These are phyloP conservation scores for Monilinia fructigena DNA, from an alignment of 2,329 filamentous ascomycete genomes.

Conservation along the genomic window DNA sequence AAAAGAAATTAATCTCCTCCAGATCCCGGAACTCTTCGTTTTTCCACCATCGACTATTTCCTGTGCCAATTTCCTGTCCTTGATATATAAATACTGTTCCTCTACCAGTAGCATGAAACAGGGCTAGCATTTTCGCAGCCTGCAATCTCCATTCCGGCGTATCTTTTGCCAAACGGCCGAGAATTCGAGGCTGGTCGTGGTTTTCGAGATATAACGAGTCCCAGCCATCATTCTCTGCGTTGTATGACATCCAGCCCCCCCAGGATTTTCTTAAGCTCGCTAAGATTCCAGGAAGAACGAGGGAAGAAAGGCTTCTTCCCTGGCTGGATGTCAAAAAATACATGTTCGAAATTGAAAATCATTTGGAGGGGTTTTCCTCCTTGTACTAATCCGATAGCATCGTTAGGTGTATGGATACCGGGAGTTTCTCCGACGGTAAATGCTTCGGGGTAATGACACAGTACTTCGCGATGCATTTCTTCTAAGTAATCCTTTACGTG, in stretches of 20 bases:
- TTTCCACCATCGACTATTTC: conserved; percentile 57
- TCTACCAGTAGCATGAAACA: conserved; percentile 49
- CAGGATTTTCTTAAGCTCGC: conserved; percentile 48
- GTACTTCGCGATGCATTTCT: conserved; percentile 42
- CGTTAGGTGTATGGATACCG: conserved; percentile 46
- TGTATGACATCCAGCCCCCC: conserved; percentile 51
- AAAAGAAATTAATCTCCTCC: conserved; percentile 52
- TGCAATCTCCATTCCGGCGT: conserved; percentile 44
- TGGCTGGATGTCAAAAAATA: conserved; percentile 20
- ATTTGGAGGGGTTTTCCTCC: conserved; percentile 62
- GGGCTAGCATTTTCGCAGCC: conserved; percentile 55
- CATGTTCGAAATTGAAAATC: conserved; percentile 69
- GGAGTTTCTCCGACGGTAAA: conserved; percentile 54
- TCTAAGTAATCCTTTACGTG: conserved; percentile 53
- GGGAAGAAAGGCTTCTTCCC: conserved; percentile 30
- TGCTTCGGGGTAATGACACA: conserved; percentile 46
- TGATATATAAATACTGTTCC: conserved; percentile 61
- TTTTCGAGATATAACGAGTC: conserved; percentile 58
- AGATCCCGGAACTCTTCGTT: conserved; percentile 70
- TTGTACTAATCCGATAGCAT: conserved; percentile 54
- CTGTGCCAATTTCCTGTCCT: conserved; percentile 60
- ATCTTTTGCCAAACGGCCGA: conserved; percentile 48
- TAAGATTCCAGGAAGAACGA: conserved; percentile 38
- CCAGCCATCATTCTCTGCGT: conserved; percentile 54
- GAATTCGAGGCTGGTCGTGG: conserved; percentile 54